Evolutionary conservation across 495 filamentous ascomycete species (phyloP).

Genomic region (Hyaloscypha hepaticicola): DNA sequence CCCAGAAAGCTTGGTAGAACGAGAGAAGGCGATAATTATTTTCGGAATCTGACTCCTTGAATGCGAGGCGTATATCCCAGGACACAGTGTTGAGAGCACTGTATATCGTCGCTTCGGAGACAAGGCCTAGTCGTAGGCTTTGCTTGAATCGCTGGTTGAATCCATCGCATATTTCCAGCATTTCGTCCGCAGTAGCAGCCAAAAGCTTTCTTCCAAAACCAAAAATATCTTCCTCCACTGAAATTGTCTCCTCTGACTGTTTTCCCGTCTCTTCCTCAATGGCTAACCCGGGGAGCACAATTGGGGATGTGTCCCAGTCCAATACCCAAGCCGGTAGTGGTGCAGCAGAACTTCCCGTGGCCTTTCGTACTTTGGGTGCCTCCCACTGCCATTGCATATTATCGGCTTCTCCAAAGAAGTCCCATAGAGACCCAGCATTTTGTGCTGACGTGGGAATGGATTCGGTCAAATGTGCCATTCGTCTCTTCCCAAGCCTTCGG

Average conservation of each 20-base stretch:
- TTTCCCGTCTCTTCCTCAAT: not conserved
- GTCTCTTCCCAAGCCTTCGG: slow-evolving; percentile 50
- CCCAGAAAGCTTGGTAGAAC: slow-evolving; percentile 24
- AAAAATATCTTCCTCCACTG: slow-evolving; percentile 8
- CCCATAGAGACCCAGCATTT: slow-evolving; percentile 6
- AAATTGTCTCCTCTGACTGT: not conserved
- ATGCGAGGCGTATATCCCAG: not conserved
- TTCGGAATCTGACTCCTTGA: not conserved
- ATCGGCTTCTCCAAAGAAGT: slow-evolving; percentile 32
- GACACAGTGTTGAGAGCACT: slow-evolving; percentile 6
- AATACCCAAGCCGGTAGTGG: slow-evolving; percentile 18
- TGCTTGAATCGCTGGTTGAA: slow-evolving; percentile 22
- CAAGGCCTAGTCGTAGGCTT: slow-evolving; percentile 21
- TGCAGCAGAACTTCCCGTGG: not conserved
- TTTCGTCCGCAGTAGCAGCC: not conserved
- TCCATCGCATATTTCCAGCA: not conserved
- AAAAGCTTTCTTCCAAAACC: slow-evolving; percentile 5
- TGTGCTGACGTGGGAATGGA: slow-evolving; percentile 31
- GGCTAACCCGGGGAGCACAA: not conserved
- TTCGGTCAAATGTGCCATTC: slow-evolving; percentile 45
- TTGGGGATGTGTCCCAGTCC: slow-evolving; percentile 10
- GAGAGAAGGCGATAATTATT: not conserved
- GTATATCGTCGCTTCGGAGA: slow-evolving; percentile 13
- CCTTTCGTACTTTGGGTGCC: slow-evolving; percentile 37
- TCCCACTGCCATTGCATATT: slow-evolving; percentile 49